Evolutionary conservation across 805 yeast species (phyloP).

Genomic region (Hanseniaspora taiwanica): DNA sequence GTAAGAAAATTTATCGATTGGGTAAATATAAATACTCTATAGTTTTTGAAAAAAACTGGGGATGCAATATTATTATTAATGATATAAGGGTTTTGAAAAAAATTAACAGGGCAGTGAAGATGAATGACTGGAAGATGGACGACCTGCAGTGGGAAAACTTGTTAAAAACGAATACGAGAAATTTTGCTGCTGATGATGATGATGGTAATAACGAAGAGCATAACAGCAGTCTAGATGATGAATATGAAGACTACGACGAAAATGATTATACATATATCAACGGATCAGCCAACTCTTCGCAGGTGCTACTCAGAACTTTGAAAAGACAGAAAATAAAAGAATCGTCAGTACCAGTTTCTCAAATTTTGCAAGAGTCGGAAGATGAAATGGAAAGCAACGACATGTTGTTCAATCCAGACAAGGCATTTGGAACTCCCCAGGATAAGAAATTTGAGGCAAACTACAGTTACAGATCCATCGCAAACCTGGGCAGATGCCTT

Average conservation of each 20-base stretch:
- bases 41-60: constrained; percentile 19
- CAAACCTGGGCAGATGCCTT: constrained; percentile 16
- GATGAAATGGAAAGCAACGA: background rate
- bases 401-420: too few relatives aligned
- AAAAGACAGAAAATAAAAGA: background rate
- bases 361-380: background rate
- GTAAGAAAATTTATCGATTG: constrained; percentile 15
- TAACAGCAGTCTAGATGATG: background rate
- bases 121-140: too few relatives aligned
- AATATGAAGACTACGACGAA: background rate
- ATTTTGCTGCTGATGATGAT: background rate
- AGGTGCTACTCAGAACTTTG: background rate
- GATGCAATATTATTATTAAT: constrained; percentile 18
- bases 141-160: background rate
- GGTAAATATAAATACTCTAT: constrained; percentile 16
- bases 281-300: background rate
- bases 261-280: background rate
- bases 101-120: background rate
- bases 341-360: background rate
- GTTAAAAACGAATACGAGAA: background rate
- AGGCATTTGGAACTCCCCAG: background rate
- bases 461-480: constrained; percentile 13
- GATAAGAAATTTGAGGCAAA: constrained; percentile 16
- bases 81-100: constrained; percentile 14
- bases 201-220: background rate